Evolutionary conservation across 345 rosid species (phyloP), one percentile per base, ranked within the genome.

Genomic region (Corymbia maculata): DNA sequence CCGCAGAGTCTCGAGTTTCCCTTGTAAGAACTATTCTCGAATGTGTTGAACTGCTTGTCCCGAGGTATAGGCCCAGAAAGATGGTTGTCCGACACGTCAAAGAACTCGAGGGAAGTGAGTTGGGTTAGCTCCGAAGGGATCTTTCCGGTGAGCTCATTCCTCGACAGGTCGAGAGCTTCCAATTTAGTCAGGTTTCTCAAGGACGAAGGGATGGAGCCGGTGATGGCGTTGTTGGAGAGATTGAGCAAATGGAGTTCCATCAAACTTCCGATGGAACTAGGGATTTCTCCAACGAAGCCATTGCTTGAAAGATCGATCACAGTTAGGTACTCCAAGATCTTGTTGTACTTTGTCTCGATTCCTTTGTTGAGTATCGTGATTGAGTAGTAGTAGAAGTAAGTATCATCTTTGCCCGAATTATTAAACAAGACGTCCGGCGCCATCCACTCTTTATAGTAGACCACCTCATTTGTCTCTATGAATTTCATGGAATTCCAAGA

Each of bases 161-260:
- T 52, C 8, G 90, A 88, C 52, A 88, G 85, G 53, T 88, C 88
- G 26, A 88, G 70, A 52, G 87, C 75, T 86, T 89, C 88, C 42
- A 86, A 85, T 8, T 89, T 49, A 4, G 22, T 57, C 19, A 80
- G 51, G 26, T 61, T n/a, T 28, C n/a, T 42, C 32, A 89, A 47
- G 68, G 64, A 61, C 3, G 64, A n/a, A 50, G 90, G 90, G 51
- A 89, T 87, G 51, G 44, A 44, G 49, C 88, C 90, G 3, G 14
- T 21, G 86, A 89, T 57, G 11, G 16, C 10, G 53, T 89, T 89
- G 49, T 82, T 32, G 12, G 87, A 84, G 0, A 89, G 85, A 13
- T 87, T 89, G 68, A 89, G 87, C 17, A 68, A 42, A 44, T 64
- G 85, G 7, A 89, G 85, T 12, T 79, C 87, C 6, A 28, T 57